These are phyloP conservation scores for Orychophragmus violaceus DNA, from an alignment of 345 rosid genomes.

Conservation along the genomic window DNA sequence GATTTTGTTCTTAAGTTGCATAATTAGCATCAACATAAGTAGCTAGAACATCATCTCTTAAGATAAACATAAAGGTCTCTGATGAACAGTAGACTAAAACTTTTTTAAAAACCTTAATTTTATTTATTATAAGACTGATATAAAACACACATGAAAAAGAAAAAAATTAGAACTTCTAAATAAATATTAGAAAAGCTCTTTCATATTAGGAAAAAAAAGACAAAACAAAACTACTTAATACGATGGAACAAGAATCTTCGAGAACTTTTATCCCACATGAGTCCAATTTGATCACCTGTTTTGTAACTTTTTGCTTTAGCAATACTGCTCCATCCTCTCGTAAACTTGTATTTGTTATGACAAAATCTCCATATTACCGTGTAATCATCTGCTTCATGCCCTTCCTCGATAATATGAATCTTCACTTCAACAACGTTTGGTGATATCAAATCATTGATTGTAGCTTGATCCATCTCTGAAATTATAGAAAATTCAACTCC, in stretches of 20 bases:
- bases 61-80: too few species aligned
- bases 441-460: neutral
- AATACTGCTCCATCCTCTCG: neutral
- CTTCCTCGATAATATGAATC: neutral
- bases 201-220: too few species aligned
- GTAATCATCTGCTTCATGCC: neutral
- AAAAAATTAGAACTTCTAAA: neutral
- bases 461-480: neutral
- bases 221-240: neutral
- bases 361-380: neutral
- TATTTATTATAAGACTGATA: too few species aligned
- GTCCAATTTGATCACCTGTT: neutral
- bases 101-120: too few species aligned
- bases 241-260: neutral
- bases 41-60: too few species aligned
- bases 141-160: too few species aligned
- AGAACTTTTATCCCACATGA: neutral
- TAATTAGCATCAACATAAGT: too few species aligned
- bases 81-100: too few species aligned
- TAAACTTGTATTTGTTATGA: too few species aligned
- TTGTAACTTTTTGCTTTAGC: neutral
- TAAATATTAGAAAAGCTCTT: too few species aligned
- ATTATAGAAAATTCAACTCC: neutral
- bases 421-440: neutral
- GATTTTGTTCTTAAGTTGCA: too few species aligned